Base-by-base conservation (phyloP, 2,329 filamentous ascomycete genomes). In the Talaromyces albobiverticillius region DNA sequence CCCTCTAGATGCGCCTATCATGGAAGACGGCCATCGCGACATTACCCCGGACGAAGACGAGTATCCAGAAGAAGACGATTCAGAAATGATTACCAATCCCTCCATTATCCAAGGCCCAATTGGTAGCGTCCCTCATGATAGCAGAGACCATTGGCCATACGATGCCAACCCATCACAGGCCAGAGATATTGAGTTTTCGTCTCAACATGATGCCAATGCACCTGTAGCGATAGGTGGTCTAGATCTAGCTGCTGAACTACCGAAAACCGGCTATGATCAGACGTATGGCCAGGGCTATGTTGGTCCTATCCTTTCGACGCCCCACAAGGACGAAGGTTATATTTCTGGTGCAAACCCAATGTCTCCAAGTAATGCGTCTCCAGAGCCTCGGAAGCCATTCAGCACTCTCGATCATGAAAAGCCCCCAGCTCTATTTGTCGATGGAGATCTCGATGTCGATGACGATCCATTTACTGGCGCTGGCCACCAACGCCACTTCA, bases 251-350 rank as follows among this genome's bases (percentile, higher is more conserved):
- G 41, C 75, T 77, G 46, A 79, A 79, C 46, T 78, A 77, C 18
- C 76, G 81, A 41, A 13, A 25, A 16, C 22, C 8, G 79, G 82
- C 59, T 79, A 85, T 53, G 81, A 85, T 40, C 78, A 81, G 10
- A 83, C 85, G 18, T 85, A 88, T 47, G 82, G 85, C 34, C 87
- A 84, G 80, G 81, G 64, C 47, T 75, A 76, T 57, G 59, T 65
- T 25, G 63, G 62, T 16, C 68, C 69, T 18, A 61, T 61, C 68
- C 76, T 60, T 78, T 81, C 71, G 66, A 80, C 68, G 71, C 81
- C 60, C 73, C 82, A 69, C 56, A 89, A 86, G 68, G 90, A 96
- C 66, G 93, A 97, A 75, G 93, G 92, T 7, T 97, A 96, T 72
- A 92, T 93, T 60, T 95, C 93, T 22, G 90, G 83, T 62, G 80